Percentiles rank a stretch among this genome's conserved stretches.
phyloP scores from a whole-genome alignment of 2,329 filamentous ascomycete species.

The Taxawa tesnikishii region DNA sequence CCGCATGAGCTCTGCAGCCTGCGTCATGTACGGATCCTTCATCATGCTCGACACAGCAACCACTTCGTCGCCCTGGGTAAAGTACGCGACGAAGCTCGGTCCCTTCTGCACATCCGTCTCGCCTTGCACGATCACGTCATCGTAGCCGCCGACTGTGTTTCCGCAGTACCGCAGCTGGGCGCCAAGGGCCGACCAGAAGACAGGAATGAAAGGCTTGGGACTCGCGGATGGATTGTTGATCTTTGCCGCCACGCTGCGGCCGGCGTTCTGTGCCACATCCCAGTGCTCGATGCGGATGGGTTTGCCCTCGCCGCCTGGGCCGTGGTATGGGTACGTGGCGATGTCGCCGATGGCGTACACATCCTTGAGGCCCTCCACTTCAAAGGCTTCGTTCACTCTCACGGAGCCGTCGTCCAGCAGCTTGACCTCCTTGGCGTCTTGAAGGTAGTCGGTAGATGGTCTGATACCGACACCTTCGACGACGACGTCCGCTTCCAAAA shows the following conservation, averaged over 20 bases:
- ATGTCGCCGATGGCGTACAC: conserved; percentile 95
- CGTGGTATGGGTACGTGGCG: conserved; percentile 85
- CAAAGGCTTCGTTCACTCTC: conserved; percentile 66
- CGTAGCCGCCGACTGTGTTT: conserved; percentile 70
- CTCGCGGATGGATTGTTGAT: conserved; percentile 55
- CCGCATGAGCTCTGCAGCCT: conserved; percentile 76
- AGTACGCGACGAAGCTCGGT: conserved; percentile 79
- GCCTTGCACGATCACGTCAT: conserved; percentile 72
- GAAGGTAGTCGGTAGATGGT: conserved; percentile 74
- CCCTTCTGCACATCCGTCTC: conserved; percentile 46
- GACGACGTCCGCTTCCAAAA: conserved; percentile 75
- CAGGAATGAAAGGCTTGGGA: conserved; percentile 68
- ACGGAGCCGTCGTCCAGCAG: conserved; percentile 85
- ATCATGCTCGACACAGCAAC: conserved; percentile 88
- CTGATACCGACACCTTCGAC: conserved; percentile 82
- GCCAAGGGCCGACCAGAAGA: conserved; percentile 94
- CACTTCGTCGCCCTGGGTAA: conserved; percentile 72
- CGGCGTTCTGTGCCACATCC: conserved; percentile 93
- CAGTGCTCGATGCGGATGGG: conserved; percentile 87
- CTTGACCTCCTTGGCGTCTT: conserved; percentile 54
- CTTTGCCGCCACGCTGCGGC: conserved; percentile 63
- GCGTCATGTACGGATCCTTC: conserved; percentile 73
- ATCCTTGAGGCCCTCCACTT: conserved; percentile 61
- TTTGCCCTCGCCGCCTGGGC: conserved; percentile 66
- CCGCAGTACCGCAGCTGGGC: conserved; percentile 88